Evolutionary conservation across 805 yeast species (phyloP), one percentile per base, ranked within the genome.

Genomic region (Kregervanrija pseudodelftensis): DNA sequence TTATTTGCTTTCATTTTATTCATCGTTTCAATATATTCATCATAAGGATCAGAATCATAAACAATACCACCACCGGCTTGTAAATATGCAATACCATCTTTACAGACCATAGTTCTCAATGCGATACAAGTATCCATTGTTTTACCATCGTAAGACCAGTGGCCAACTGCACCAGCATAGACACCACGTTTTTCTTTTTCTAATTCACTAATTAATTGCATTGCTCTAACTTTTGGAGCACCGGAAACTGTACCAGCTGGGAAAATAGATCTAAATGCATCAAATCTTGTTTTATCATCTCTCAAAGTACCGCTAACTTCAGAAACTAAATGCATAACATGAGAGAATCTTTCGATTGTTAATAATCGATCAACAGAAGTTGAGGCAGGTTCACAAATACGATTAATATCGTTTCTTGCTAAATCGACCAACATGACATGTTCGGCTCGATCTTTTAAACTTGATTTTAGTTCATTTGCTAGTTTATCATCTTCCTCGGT

Each of bases 41-140:
- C 99, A 57, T 82, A 80, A 45, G 95, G 95, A 63, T 93, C 97
- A 51, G 95, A 84, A 63, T 93, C 99, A 62, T 72, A 82, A 17
- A 93, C 99, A 61, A 93, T 93, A 48, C 99, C 99, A 45, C 99
- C 99, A 52, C 99, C 99, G 2, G 99, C 98, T 71, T 93, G 99
- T 55, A 93, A 72, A 58, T 89, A 91, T 0, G 96, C 97, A 42
- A 77, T 72, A 22, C 90, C 91, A 54, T 91, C 87, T 61, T 93
- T 93, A 60, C 77, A 83, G 38, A 93, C 89, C 99, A 93, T 91
- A 0, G 99, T 93, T 67, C 99, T 79, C 56, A 93, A 71, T 0
- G 99, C 99, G 62, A 93, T 93, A 67, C 99, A 93, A 1, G 98
- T 93, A 60, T 93, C 95, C 98, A 93, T 91, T 30, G 88, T 76